Evolutionary conservation across 345 rosid species (phyloP).

Genomic region (Gossypium sturtianum): DNA sequence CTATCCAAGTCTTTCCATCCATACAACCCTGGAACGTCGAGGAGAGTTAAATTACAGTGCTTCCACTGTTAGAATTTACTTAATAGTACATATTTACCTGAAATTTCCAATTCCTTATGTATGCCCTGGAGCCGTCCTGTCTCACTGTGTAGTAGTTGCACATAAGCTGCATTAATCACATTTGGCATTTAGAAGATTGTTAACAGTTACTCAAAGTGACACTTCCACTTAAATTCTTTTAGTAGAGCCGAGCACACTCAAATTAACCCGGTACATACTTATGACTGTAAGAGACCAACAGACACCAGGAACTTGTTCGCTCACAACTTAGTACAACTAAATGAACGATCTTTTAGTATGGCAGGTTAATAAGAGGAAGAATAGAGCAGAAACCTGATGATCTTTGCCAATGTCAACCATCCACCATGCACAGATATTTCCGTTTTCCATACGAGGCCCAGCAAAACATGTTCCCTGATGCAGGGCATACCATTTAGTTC

Average conservation of each 20-base stretch:
- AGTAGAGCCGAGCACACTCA: neutral
- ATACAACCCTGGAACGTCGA: conserved; percentile 55
- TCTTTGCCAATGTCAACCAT: conserved; percentile 85
- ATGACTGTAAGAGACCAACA: neutral
- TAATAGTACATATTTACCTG: conserved; percentile 46
- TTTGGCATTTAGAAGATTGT: neutral
- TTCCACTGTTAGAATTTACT: neutral
- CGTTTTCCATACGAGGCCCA: conserved; percentile 77
- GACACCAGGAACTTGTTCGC: neutral
- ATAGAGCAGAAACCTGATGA: conserved; percentile 60
- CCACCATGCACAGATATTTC: conserved; percentile 77
- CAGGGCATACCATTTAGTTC: neutral
- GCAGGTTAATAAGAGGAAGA: neutral
- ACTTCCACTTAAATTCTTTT: neutral
- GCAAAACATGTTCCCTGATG: conserved; percentile 79
- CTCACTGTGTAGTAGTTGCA: conserved; percentile 90
- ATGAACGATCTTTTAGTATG: neutral
- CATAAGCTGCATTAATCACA: conserved; percentile 64
- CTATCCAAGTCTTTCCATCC: conserved; percentile 74
- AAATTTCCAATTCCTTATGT: conserved; percentile 68
- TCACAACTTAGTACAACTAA: neutral
- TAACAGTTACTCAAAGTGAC: neutral
- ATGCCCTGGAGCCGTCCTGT: conserved; percentile 87
- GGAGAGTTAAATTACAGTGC: neutral
- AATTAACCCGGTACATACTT: neutral